These are phyloP conservation scores for Lunularia cruciata DNA, from an alignment of 225 moss, liverwort and hornwort genomes.

Conservation along the genomic window DNA sequence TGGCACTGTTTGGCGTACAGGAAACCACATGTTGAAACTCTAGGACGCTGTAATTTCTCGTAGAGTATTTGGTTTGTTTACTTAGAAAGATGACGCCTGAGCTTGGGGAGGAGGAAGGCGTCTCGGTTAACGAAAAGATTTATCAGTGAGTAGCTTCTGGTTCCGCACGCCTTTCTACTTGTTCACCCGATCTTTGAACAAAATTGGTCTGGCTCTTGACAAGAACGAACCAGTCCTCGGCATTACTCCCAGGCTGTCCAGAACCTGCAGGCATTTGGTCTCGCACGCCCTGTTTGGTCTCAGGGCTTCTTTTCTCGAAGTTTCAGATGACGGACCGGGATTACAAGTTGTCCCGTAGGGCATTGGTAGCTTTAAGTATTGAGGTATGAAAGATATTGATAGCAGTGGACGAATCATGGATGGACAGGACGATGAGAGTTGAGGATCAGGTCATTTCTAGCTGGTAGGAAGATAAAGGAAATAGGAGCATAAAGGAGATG, in stretches of 20 bases:
- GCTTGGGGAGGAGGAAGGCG: conserved; percentile 24
- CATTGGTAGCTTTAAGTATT: conserved; percentile 13
- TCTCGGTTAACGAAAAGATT: not conserved
- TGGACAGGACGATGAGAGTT: conserved; percentile 31
- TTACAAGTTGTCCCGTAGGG: conserved; percentile 25
- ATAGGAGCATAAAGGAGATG: conserved; percentile 40
- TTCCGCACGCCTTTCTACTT: not conserved
- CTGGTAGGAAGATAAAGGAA: conserved; percentile 21
- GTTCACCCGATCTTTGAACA: conserved; percentile 15
- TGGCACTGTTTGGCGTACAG: conserved; percentile 11
- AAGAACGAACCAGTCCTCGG: conserved; percentile 21
- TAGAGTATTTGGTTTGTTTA: not conserved
- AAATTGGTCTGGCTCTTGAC: not conserved
- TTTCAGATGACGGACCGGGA: conserved; percentile 2
- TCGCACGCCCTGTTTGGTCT: conserved; percentile 12
- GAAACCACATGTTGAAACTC: not conserved
- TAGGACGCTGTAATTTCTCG: not conserved
- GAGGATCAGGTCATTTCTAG: conserved; percentile 14
- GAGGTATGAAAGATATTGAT: conserved; percentile 11
- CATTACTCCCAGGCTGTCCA: conserved; percentile 15
- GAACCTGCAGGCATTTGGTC: not conserved
- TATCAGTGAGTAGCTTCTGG: not conserved
- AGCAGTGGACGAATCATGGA: not conserved
- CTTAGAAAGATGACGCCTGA: conserved; percentile 16
- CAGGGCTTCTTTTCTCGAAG: conserved; percentile 13